These are phyloP conservation scores for Trichophyton schoenleinii DNA, from an alignment of 2,329 filamentous ascomycete genomes.

Conservation along the genomic window DNA sequence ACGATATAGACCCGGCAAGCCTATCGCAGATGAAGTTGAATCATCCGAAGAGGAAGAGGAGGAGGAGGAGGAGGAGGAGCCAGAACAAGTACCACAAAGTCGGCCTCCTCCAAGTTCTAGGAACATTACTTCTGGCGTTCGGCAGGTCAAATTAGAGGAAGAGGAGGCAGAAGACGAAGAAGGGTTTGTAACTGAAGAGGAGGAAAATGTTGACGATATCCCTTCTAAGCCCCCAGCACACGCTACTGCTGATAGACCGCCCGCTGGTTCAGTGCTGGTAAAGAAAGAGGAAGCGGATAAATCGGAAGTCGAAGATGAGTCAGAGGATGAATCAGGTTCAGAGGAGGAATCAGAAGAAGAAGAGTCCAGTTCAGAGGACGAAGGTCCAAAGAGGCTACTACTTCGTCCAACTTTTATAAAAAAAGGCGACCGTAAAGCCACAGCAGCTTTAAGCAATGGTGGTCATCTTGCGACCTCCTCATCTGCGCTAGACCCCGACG, in stretches of 20 bases:
- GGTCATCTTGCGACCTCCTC: conserved; percentile 13
- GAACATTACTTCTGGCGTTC: conserved; percentile 23
- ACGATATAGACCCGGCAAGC: conserved; percentile 77
- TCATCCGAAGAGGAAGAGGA: conserved; percentile 42
- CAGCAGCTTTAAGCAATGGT: conserved; percentile 16
- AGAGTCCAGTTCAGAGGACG: conserved; percentile 18
- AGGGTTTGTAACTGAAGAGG: conserved; percentile 48
- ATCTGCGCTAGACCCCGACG: conserved; percentile 24
- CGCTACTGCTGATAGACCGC: not conserved
- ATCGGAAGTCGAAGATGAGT: not conserved
- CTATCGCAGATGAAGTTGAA: conserved; percentile 38
- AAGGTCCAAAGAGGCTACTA: conserved; percentile 43
- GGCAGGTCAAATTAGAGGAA: conserved; percentile 25
- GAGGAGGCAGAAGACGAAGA: conserved; percentile 38
- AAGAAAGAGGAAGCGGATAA: not conserved
- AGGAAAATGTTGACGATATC: conserved; percentile 18
- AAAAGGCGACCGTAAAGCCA: conserved; percentile 45
- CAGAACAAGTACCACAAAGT: conserved; percentile 24
- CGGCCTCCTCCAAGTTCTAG: conserved; percentile 30
- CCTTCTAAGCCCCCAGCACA: not conserved
- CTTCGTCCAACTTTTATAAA: conserved; percentile 56
- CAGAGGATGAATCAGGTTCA: conserved; percentile 2
- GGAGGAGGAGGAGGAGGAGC: conserved; percentile 43
- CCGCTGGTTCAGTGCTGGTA: not conserved
- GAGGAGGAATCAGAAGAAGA: conserved; percentile 8